Base-by-base conservation (phyloP, 257 asterid species). In the Gynochthodes officinalis region DNA sequence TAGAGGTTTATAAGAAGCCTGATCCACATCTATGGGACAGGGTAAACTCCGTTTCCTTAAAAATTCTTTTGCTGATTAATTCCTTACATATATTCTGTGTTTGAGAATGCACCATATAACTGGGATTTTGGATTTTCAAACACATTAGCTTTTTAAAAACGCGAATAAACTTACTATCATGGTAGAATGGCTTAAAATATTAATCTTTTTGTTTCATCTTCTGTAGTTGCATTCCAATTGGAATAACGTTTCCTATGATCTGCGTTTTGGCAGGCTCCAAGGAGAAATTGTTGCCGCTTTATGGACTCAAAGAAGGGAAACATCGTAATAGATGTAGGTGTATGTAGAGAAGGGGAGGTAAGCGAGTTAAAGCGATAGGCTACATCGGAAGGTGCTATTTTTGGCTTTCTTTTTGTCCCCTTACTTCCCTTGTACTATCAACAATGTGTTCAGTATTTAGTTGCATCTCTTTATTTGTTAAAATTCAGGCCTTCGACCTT, bases 271-370 rank as follows among this genome's bases (percentile, higher is more conserved):
- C 89, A 92, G 98, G 88, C 97, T 40, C 93, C 95, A 0, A 86
- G 96, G 86, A 87, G 98, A 80, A 90, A 89, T 58, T 92, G 98
- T 71, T 92, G 98, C 87, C 79, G 89, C 78, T 82, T 88, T 57
- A 7, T 81, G 21, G 78, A 83, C 49, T 80, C 89, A 7, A 77
- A 71, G 73, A 80, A 69, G 67, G 73, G 77, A 61, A 73, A 78
- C 49, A 53, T 92, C 86, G 90, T 69, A 50, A 46, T 90, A 13
- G 93, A 86, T 70, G 96, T 89, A n/a, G 93, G 97, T 25, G 57
- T 77, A 76, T 92, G 97, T 73, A 66, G 81, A 75, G 98, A 88
- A 79, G 97, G 90, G 39, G 97, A 92, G 83, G 76, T 86, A 33
- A 83, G 80, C 53, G 85, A 79, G 81, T 76, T 80, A 55, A 78